Evolutionary conservation across 176 grass and related monocot species (phyloP).

Genomic region (Aegilops speltoides): DNA sequence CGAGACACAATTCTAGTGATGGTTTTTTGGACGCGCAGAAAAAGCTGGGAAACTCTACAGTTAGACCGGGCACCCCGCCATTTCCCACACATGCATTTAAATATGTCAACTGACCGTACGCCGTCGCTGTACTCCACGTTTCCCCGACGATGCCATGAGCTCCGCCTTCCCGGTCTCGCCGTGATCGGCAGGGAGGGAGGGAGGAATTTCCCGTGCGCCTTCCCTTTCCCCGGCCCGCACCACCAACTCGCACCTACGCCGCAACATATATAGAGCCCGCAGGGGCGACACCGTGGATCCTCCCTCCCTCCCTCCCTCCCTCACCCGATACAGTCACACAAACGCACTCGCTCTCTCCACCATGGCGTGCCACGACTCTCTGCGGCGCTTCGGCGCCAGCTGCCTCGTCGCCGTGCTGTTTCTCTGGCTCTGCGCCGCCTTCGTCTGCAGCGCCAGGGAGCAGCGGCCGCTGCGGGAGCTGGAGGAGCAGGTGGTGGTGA

Average conservation of each 20-base stretch:
- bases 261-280: background rate
- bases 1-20: background rate
- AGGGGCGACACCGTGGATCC: background rate
- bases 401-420: background rate
- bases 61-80: background rate
- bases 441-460: background rate
- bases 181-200: background rate
- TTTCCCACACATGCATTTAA: background rate
- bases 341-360: background rate
- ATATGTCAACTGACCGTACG: background rate
- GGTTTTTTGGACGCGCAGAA: background rate
- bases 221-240: background rate
- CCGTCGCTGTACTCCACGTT: background rate
- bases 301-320: background rate
- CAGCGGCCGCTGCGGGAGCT: background rate
- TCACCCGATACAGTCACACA: background rate
- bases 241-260: background rate
- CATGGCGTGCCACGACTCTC: slow-evolving; percentile 9
- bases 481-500: background rate
- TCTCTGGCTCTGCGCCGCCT: slow-evolving; percentile 7
- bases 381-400: background rate
- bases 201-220: slow-evolving; percentile 14
- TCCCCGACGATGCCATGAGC: background rate
- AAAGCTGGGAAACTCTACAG: background rate
- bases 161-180: background rate